phyloP scores from a whole-genome alignment of 257 asterid genomes.

The Solanum chiquidenum region DNA sequence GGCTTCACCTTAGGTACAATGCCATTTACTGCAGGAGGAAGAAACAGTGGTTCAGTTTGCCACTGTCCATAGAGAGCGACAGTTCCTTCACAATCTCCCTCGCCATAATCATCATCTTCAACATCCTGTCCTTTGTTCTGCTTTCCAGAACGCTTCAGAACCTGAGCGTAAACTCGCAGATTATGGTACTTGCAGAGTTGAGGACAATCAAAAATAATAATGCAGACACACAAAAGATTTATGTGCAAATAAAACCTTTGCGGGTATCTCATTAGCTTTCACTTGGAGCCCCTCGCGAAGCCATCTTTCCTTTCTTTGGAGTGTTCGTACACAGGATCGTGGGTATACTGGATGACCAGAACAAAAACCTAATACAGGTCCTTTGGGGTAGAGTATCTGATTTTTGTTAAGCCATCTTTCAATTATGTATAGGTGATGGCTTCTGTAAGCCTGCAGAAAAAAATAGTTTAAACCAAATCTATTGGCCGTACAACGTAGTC shows the following conservation, averaged over 20 bases:
- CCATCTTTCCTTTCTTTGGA: conserved; percentile 76
- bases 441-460: conserved; percentile 70
- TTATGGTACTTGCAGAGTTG: neutral
- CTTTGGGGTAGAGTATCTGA: conserved; percentile 72
- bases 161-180: conserved; percentile 23
- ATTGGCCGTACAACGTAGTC: neutral
- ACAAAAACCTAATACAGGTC: conserved; percentile 77
- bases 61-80: conserved; percentile 72
- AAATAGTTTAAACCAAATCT: neutral
- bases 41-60: conserved; percentile 79
- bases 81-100: conserved; percentile 30
- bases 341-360: conserved; percentile 91
- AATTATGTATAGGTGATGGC: conserved; percentile 71
- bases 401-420: conserved; percentile 89
- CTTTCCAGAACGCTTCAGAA: conserved; percentile 50
- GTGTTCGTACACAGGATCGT: conserved; percentile 75
- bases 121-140: conserved; percentile 30
- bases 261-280: conserved; percentile 72
- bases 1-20: conserved; percentile 78
- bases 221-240: neutral
- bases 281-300: conserved; percentile 82
- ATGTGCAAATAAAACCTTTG: conserved; percentile 41
- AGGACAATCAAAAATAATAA: neutral
- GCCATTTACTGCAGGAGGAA: conserved; percentile 82
- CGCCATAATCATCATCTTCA: conserved; percentile 37